Evolutionary conservation across 1,139 yeast species (phyloP).

Genomic region (Cylindricascospora bacillispora): DNA sequence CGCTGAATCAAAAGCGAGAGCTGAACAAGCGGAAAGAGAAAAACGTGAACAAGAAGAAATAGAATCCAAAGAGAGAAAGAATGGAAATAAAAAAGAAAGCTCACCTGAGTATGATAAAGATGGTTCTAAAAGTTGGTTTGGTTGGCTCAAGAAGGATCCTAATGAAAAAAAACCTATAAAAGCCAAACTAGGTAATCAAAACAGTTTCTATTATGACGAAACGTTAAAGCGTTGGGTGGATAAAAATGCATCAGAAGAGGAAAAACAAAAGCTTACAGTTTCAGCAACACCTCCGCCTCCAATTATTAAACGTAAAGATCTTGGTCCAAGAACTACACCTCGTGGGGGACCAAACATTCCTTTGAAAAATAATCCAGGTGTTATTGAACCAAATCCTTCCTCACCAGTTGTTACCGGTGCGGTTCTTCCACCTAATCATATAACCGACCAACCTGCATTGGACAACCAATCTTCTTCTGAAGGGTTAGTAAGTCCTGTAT

Average conservation of each 20-base stretch:
- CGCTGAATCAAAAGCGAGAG: constrained; percentile 19
- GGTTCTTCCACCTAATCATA: constrained; percentile 2
- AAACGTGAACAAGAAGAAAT: constrained; percentile 12
- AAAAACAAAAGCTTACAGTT: constrained; percentile 48
- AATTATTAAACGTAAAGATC: constrained; percentile 30
- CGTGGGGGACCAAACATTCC: too few relatives aligned
- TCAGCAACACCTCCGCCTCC: constrained; percentile 65
- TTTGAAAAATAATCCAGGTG: too few relatives aligned
- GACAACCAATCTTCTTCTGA: neutral
- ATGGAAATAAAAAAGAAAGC: constrained; percentile 11
- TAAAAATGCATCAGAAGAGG: constrained; percentile 55
- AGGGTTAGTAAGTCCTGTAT: neutral
- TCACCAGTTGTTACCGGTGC: neutral
- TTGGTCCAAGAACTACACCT: constrained; percentile 27
- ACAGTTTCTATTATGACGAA: constrained; percentile 65
- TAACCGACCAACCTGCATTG: neutral
- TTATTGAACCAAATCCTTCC: too few relatives aligned
- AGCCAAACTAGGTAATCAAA: constrained; percentile 80
- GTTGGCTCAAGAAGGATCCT: constrained; percentile 34
- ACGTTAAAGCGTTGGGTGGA: constrained; percentile 81
- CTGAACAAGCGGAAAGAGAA: constrained; percentile 27
- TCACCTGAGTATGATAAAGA: constrained; percentile 14
- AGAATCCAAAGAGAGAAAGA: constrained; percentile 15
- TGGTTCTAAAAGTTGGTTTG: constrained; percentile 32
- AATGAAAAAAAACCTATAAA: constrained; percentile 62